A percentile compares a stretch with the other conserved stretches of the same genome.
These are phyloP conservation scores for Erythrophleum fordii DNA, from an alignment of 306 rosid genomes.

Conservation along the genomic window DNA sequence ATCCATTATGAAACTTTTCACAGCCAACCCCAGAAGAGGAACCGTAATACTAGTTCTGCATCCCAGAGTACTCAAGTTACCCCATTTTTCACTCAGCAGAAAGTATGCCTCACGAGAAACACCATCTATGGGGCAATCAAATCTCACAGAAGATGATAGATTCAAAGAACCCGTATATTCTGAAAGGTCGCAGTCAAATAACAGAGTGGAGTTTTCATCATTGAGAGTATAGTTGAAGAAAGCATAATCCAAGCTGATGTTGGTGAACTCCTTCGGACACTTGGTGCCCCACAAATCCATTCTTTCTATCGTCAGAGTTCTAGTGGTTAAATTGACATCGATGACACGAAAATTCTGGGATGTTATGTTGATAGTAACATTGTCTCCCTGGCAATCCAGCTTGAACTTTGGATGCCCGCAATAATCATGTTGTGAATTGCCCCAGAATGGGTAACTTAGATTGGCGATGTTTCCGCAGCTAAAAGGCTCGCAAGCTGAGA, in stretches of 20 bases:
- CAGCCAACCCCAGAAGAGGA: neutral
- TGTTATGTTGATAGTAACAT: constrained; percentile 28
- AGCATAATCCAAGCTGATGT: constrained; percentile 27
- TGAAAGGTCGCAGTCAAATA: constrained; percentile 34
- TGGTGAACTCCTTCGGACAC: constrained; percentile 17
- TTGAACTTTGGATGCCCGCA: constrained; percentile 49
- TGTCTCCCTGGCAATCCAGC: constrained; percentile 39
- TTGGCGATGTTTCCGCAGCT: constrained; percentile 41
- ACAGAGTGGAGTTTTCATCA: constrained; percentile 28
- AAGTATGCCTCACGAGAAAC: neutral
- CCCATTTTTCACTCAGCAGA: neutral
- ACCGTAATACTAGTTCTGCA: constrained; percentile 33
- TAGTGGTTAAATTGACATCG: neutral
- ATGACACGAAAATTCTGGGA: constrained; percentile 38
- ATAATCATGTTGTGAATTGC: constrained; percentile 2
- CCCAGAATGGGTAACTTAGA: constrained; percentile 54
- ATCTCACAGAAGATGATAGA: neutral
- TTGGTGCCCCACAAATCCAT: constrained; percentile 38
- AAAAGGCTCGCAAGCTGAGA: constrained; percentile 39
- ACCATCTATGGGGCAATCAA: constrained; percentile 20
- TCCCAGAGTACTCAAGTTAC: neutral
- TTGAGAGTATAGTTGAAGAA: constrained; percentile 37
- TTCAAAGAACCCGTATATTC: neutral
- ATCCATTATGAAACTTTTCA: neutral
- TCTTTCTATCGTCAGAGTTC: constrained; percentile 39